Evolutionary conservation across 2,329 filamentous ascomycete genomes (phyloP).

Genomic region (Amylocarpus encephaloides): DNA sequence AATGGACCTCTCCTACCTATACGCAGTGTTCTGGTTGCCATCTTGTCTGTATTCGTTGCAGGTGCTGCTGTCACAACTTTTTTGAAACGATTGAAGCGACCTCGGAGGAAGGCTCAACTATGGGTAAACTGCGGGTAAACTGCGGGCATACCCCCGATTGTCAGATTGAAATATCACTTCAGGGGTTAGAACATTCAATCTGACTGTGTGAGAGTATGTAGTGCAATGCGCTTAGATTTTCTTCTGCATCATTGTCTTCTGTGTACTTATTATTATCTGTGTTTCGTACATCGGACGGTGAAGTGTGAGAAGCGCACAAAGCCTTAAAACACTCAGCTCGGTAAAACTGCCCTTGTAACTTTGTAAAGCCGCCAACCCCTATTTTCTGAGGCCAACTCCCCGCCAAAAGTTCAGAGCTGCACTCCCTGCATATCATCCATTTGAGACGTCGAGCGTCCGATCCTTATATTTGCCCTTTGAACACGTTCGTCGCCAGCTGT

Average conservation of each 20-base stretch:
- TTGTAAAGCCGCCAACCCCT: conserved; percentile 1
- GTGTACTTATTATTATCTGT: too few species aligned
- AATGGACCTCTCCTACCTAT: conserved; percentile 49
- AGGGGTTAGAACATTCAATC: too few species aligned
- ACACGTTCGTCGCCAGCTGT: background rate
- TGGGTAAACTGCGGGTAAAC: too few species aligned
- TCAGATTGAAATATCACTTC: too few species aligned
- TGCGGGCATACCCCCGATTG: too few species aligned
- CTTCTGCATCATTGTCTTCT: too few species aligned
- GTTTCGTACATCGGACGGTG: too few species aligned
- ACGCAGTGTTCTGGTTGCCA: conserved; percentile 60
- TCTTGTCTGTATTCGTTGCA: conserved; percentile 26
- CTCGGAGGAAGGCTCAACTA: background rate
- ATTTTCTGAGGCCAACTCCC: background rate
- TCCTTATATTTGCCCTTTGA: conserved; percentile 7
- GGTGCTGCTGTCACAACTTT: conserved; percentile 18
- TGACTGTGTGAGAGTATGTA: too few species aligned
- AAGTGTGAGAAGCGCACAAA: background rate
- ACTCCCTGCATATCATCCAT: conserved; percentile 8
- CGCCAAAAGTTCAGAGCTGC: background rate
- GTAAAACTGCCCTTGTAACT: background rate
- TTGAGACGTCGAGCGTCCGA: conserved; percentile 22
- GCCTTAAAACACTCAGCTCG: background rate
- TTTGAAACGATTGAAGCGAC: background rate
- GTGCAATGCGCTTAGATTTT: too few species aligned